A percentile compares a stretch with the other conserved stretches of the same genome.
Conservation (phyloP, 257 asterid species). For the Penstemon newberryi region DNA sequence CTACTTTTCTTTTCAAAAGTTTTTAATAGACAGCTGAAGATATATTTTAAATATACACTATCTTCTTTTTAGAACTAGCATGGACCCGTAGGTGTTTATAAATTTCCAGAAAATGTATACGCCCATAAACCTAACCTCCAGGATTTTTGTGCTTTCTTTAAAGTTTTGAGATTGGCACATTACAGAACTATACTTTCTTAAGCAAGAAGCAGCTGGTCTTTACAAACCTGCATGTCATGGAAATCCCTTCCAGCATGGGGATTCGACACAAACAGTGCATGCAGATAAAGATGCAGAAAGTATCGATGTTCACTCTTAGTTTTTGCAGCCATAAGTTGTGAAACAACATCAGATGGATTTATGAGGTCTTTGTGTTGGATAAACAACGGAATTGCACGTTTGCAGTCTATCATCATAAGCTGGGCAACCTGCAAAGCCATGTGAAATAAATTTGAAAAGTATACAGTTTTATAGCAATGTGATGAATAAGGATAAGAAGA, state of each 20-base stretch:
- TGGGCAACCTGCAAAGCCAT: constrained; percentile 74
- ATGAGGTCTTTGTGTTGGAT: constrained; percentile 68
- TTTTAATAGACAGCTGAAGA: constrained; percentile 1
- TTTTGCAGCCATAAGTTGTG: constrained; percentile 73
- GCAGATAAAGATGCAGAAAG: constrained; percentile 73
- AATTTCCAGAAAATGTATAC: constrained; percentile 1
- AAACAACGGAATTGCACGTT: constrained; percentile 74
- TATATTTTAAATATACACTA: not conserved
- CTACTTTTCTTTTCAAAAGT: not conserved
- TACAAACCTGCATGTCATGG: constrained; percentile 96
- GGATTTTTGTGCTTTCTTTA: constrained; percentile 17
- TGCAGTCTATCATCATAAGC: constrained; percentile 89
- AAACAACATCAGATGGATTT: constrained; percentile 81
- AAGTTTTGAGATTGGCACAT: constrained; percentile 2
- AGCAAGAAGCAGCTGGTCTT: constrained; percentile 18
- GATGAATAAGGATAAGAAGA: not conserved
- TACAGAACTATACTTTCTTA: constrained; percentile 11
- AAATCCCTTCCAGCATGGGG: constrained; percentile 91
- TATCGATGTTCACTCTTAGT: constrained; percentile 60
- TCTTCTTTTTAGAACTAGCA: not conserved
- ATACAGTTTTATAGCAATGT: not conserved
- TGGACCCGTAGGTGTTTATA: not conserved
- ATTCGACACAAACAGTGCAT: constrained; percentile 69
- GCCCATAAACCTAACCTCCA: constrained; percentile 14
- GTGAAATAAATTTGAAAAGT: constrained; percentile 23